Conservation (phyloP, 2,329 filamentous ascomycete genomes). For the Akanthomyces uredinophilus region DNA sequence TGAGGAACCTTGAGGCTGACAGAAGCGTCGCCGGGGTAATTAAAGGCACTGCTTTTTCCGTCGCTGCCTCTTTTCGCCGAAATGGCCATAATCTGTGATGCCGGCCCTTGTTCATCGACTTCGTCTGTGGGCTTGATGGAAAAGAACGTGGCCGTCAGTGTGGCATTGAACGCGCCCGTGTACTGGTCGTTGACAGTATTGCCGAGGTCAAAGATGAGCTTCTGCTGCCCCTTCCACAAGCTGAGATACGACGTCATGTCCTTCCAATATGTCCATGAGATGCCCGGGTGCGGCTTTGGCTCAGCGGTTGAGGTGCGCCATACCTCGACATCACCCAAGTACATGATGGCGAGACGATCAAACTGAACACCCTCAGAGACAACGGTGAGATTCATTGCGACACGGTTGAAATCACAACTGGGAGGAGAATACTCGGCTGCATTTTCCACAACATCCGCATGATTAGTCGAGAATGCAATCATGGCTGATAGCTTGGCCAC, state of each 20-base stretch:
- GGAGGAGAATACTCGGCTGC: conserved; percentile 62
- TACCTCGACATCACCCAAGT: conserved; percentile 71
- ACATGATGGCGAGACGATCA: conserved; percentile 72
- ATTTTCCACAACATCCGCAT: background rate
- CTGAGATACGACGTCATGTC: conserved; percentile 69
- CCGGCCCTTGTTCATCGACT: conserved; percentile 30
- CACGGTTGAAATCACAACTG: conserved; percentile 64
- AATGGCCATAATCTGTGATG: conserved; percentile 64
- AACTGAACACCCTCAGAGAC: conserved; percentile 67
- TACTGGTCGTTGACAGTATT: conserved; percentile 67
- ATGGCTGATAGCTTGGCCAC: too few relatives aligned
- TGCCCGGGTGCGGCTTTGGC: conserved; percentile 59
- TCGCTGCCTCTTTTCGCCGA: conserved; percentile 47
- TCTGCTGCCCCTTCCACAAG: conserved; percentile 65
- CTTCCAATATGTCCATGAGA: conserved; percentile 71
- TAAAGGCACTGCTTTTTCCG: conserved; percentile 60
- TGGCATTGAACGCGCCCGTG: conserved; percentile 69
- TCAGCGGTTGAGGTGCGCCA: conserved; percentile 81
- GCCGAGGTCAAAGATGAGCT: conserved; percentile 72
- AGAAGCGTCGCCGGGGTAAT: conserved; percentile 56
- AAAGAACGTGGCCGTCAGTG: conserved; percentile 63
- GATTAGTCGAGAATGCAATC: background rate
- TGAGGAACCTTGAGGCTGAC: conserved; percentile 57
- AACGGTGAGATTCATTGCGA: conserved; percentile 72
- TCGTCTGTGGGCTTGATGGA: conserved; percentile 39